These are phyloP conservation scores for Eucalyptus cloeziana DNA, from an alignment of 345 rosid genomes.

Conservation along the genomic window DNA sequence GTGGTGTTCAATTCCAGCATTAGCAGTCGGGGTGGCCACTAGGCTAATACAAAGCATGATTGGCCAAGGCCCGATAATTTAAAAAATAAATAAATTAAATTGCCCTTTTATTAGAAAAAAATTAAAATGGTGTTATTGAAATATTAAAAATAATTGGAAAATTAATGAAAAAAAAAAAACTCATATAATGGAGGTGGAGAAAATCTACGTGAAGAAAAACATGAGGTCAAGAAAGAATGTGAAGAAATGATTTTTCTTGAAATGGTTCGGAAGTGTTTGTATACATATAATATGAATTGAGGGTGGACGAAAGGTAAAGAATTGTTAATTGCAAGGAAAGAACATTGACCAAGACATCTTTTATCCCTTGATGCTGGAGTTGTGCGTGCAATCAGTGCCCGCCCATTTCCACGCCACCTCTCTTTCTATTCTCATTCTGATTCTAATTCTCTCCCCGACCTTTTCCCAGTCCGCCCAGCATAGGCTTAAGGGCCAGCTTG, in stretches of 20 bases:
- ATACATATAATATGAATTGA: neutral
- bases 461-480: neutral
- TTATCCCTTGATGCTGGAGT: neutral
- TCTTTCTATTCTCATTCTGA: neutral
- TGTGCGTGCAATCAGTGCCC: neutral
- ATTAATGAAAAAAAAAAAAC: neutral
- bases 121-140: neutral
- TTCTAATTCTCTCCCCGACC: neutral
- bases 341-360: neutral
- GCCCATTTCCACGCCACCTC: neutral
- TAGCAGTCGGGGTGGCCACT: neutral
- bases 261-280: neutral
- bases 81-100: neutral
- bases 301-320: neutral
- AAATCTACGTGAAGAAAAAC: neutral
- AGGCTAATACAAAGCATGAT: neutral
- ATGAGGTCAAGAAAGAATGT: neutral
- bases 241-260: neutral
- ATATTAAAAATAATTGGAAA: neutral
- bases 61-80: neutral
- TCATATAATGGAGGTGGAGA: neutral
- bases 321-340: neutral
- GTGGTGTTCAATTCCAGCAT: neutral
- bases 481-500: neutral
- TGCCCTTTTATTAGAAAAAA: neutral